Base-by-base conservation (phyloP, 1,284 basidiomycete genomes). In the Leccinum griseonigrum region DNA sequence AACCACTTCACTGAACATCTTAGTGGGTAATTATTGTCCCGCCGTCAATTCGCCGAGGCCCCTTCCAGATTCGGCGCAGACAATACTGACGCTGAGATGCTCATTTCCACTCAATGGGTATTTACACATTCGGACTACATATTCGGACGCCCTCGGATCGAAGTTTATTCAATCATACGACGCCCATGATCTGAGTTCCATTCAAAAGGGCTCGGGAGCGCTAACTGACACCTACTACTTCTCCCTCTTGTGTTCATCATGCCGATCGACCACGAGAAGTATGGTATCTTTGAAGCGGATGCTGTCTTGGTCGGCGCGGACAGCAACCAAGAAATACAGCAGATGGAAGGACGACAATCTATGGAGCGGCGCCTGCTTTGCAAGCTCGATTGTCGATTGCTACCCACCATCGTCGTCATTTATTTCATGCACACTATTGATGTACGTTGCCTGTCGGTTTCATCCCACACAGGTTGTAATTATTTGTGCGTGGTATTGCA, bases 371-470 rank as follows among this genome's bases (percentile, higher is more conserved):
- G 28, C 5, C 54, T 56, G 6, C n/a, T 56, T 56, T 38, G 54
- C 36, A 56, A 56, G 28, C 54, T 56, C 54, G 54, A 56, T 29
- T 31, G 7, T 56, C 54, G 54, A n/a, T 43, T 56, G 29, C 7
- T 56, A 29, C 54, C 54, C 28, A 56, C 54, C 14, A 18, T 56
- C 18, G 38, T 43, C 54, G 29, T 56, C 54, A 56, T 56, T 38
- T 40, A 2, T 56, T 40, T 56, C 14, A 56, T 56, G 38, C 36
- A 40, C 38, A 40, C 26, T 3, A 56, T 56, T 29, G 54, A 56
- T 40, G 54, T 56, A 28, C 38, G 54, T 31, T 43, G 10, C 1
- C 5, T 43, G 26, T 40, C n/a, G 11, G 22, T 18, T 43, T 16
- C 26, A 18, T 18, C 14, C 18, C 8, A 5, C 34, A 16, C 22